Evolutionary conservation across 306 rosid genomes (phyloP).

Genomic region (Lupinus albus): DNA sequence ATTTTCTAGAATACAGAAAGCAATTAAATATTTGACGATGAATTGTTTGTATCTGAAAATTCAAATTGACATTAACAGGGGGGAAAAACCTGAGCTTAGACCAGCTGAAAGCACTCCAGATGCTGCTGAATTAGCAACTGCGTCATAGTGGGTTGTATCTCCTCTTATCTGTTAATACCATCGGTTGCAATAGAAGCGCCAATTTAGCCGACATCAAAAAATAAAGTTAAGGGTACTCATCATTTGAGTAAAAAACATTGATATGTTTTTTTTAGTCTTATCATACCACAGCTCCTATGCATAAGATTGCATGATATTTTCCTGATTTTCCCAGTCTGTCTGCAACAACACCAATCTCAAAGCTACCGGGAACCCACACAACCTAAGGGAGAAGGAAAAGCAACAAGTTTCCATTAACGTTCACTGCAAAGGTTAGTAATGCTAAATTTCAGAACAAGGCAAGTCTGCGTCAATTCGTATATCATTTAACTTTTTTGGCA

Average conservation of each 20-base stretch:
- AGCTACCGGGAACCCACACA: constrained; percentile 97
- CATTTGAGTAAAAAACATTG: not conserved
- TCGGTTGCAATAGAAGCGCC: constrained; percentile 31
- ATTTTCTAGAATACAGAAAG: constrained; percentile 23
- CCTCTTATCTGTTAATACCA: constrained; percentile 69
- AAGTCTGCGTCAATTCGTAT: constrained; percentile 16
- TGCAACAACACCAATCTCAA: constrained; percentile 84
- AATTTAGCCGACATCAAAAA: constrained; percentile 27
- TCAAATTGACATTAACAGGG: not conserved
- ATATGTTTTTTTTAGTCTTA: constrained; percentile 18
- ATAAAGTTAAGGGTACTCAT: constrained; percentile 17
- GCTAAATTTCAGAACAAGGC: constrained; percentile 26
- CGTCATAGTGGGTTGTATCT: constrained; percentile 92
- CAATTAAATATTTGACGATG: constrained; percentile 16
- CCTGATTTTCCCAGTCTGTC: constrained; percentile 70
- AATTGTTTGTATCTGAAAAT: constrained; percentile 13
- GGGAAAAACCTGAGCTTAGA: constrained; percentile 64
- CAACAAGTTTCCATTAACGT: constrained; percentile 34
- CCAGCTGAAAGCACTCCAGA: constrained; percentile 97
- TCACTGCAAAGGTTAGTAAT: constrained; percentile 24
- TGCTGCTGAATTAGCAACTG: constrained; percentile 88
- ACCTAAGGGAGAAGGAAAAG: constrained; percentile 56
- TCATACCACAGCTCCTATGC: constrained; percentile 97
- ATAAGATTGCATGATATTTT: constrained; percentile 76
- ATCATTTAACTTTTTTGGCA: constrained; percentile 1